Evolutionary conservation across 495 filamentous ascomycete genomes (phyloP), one percentile per base, ranked within the genome.

Genomic region (Oidiodendron maius): DNA sequence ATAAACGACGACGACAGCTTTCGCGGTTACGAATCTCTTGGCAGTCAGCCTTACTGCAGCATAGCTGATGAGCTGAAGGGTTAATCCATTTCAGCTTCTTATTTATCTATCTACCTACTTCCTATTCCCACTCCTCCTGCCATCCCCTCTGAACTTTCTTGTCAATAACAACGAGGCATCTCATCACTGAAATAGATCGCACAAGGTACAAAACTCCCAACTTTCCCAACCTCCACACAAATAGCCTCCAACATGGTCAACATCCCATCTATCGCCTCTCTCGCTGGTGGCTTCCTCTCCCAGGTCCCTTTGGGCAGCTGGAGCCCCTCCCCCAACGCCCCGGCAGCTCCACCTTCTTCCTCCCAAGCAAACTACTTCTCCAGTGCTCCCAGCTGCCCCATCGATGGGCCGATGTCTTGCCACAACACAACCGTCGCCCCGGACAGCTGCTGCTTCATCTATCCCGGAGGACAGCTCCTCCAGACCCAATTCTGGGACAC

Each of bases 401-500:
- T 69, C 41, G 67, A 74, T 44, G 65, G 67, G 15, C 73, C 71
- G 3, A 43, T 68, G n/a, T 75, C 71, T 55, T 75, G 72, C 50
- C 63, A 71, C 46, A 72, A 71, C 50, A 69, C 47, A 46, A 69
- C 66, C 0, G 44, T 53, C 10, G 61, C 59, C 1, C 62, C 64
- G n/a, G 73, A 86, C 49, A 74, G 76, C 21, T 95, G 90, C 69
- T 95, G 89, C 69, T 89, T 90, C 65, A 87, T 91, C 57, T 65
- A 83, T 41, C 86, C 86, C 0, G 86, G 88, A 15, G 89, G 90
- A 1, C 80, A 84, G 46, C 64, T 95, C 43, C 71, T 95, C 41
- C 76, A 82, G 59, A 90, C 89, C 2, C 89, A 95, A 58, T 93
- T 95, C 69, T 96, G 89, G 88, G 88, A 95, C 58, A 73, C 75